phyloP scores from a whole-genome alignment of 225 moss, liverwort and hornwort genomes.

The Pseudisothecium myosuroides region DNA sequence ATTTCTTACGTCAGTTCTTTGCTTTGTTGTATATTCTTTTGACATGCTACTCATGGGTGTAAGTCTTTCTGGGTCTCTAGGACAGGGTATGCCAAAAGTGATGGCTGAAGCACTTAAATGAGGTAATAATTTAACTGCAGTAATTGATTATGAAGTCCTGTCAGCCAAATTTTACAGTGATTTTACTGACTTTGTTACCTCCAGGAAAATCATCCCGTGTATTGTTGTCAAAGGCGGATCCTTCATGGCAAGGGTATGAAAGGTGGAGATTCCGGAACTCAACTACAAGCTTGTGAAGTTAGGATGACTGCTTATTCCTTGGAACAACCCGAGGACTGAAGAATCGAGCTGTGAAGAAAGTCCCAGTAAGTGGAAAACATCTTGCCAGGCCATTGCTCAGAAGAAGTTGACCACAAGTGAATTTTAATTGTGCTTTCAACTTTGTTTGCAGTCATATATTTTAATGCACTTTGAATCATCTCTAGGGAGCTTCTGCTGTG shows the following conservation, averaged over 20 bases:
- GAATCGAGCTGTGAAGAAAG: background rate
- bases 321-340: background rate
- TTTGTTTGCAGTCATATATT: background rate
- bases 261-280: constrained; percentile 34
- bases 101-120: constrained; percentile 1
- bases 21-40: background rate
- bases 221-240: constrained; percentile 6
- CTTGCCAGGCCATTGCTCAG: background rate
- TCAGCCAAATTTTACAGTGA: background rate
- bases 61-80: background rate
- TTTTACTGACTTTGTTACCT: constrained; percentile 6
- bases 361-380: background rate
- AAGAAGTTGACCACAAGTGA: background rate
- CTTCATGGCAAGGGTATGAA: constrained; percentile 41
- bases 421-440: background rate
- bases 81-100: background rate
- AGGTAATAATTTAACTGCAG: constrained; percentile 10
- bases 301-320: background rate
- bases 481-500: background rate
- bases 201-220: constrained; percentile 28
- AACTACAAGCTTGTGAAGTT: constrained; percentile 9
- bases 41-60: background rate
- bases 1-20: background rate
- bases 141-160: background rate
- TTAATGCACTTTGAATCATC: background rate